phyloP scores from a whole-genome alignment of 2,329 filamentous ascomycete species.

The Eutypa lata region DNA sequence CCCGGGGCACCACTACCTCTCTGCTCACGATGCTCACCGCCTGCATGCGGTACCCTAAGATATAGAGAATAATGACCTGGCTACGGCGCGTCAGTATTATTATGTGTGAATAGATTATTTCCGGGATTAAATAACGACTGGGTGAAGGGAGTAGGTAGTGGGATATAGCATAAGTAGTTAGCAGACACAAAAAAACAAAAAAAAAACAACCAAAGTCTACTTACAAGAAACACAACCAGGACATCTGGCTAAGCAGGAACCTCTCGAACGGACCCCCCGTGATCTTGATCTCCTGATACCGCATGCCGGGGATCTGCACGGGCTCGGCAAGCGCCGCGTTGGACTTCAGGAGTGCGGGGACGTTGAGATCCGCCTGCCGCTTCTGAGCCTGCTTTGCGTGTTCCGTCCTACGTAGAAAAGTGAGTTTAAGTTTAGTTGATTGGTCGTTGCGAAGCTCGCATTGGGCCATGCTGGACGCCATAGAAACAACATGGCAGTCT shows the following conservation, averaged over 20 bases:
- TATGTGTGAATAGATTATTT: no score
- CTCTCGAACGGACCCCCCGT: slow-evolving; percentile 70
- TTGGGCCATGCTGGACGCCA: no score
- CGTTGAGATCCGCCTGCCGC: slow-evolving; percentile 44
- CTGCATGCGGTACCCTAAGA: slow-evolving; percentile 63
- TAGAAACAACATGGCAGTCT: no score
- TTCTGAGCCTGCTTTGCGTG: slow-evolving; percentile 66
- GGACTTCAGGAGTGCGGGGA: slow-evolving; percentile 42
- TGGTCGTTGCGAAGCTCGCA: no score
- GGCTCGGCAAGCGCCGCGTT: slow-evolving; percentile 52
- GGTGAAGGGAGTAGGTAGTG: no score
- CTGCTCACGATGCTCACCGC: slow-evolving; percentile 68
- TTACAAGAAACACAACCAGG: slow-evolving; percentile 64
- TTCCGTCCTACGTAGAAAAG: no score
- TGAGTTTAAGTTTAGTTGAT: no score
- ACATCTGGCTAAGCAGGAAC: slow-evolving; percentile 64
- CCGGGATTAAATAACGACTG: no score
- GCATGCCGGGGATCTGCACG: slow-evolving; percentile 59
- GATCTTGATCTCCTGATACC: slow-evolving; percentile 67
- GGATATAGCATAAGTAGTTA: no score
- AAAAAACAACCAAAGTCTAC: no score
- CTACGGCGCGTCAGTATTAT: no score
- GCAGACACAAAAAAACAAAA: no score
- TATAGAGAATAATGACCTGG: slow-evolving; percentile 54
- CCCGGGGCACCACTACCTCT: slow-evolving; percentile 69